Base-by-base conservation (phyloP, 2,329 filamentous ascomycete species). In the Cryphonectria carpinicola region DNA sequence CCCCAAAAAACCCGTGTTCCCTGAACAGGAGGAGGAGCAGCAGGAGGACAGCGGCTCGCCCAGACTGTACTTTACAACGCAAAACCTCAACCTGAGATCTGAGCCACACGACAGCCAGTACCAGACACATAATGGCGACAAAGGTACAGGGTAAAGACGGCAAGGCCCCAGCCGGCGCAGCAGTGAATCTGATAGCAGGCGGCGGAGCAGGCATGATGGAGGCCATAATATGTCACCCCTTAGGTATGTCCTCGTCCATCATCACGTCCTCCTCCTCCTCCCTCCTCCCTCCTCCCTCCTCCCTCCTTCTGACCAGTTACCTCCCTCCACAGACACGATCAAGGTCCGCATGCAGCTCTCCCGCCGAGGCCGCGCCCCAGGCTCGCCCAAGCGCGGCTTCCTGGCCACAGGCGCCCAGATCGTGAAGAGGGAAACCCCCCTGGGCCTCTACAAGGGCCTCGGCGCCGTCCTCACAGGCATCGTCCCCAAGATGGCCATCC, bases 341-440 rank as follows among this genome's bases (percentile, higher is more conserved):
- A 98, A 99, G 88, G 96, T 99, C 73, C 94, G 96, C 76, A 99
- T 99, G 97, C 96, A 99, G 84, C 91, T 99, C 72, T 98, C 96
- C 69, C 89, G 92, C 75, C 90, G 96, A 80, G 94, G 93, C 65
- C 89, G 92, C 75, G 88, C 90, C 72, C 94, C 94, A 70, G 96
- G 96, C 72, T 89, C 92, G 80, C 93, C 95, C 77, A 90, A 92
- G 77, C 92, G 94, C 76, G 95, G 96, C 74, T 99, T 99, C 84
- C 80, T 98, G 74, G 86, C 86, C 69, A 99, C 96, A 1, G 96
- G 96, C 73, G 82, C 87, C 73, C 93, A 97, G 76, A 98, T 99
- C 77, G 90, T 97, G 68, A 89, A 89, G 79, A 91, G 92, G 78
- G 96, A 99, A 84, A 98, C 96, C 19, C 93, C 94, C 1, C 85